Percentiles rank a stretch among this genome's conserved stretches.
Conservation (phyloP, 1,139 yeast species). For the Yamadazyma atlantica region DNA sequence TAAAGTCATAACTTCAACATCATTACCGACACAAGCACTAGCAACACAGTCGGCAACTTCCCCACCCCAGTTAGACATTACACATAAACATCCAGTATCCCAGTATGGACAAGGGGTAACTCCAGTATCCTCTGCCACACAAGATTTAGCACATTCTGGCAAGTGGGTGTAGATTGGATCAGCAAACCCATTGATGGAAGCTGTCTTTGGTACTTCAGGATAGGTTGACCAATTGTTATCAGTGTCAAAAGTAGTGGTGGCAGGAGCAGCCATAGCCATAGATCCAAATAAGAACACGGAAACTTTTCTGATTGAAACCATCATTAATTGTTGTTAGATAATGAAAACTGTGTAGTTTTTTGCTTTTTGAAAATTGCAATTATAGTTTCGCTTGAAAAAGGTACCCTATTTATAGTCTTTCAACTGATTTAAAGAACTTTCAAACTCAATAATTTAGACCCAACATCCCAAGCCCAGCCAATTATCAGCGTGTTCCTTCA, state of each 20-base stretch:
- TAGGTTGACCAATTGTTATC: slow-evolving; percentile 28
- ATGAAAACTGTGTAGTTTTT: background rate
- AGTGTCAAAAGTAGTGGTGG: slow-evolving; percentile 10
- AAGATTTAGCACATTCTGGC: slow-evolving; percentile 45
- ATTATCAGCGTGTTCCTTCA: background rate
- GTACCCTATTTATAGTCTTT: slow-evolving; percentile 1
- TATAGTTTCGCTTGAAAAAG: background rate
- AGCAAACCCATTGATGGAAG: slow-evolving; percentile 51
- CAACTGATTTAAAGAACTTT: background rate
- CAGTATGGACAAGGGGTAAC: slow-evolving; percentile 47
- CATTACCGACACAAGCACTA: slow-evolving; percentile 26
- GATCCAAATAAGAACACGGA: slow-evolving; percentile 6
- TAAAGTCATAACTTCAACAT: slow-evolving; percentile 24
- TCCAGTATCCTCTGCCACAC: slow-evolving; percentile 34
- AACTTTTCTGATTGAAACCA: slow-evolving; percentile 9
- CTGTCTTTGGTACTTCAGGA: slow-evolving; percentile 49
- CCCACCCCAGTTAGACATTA: slow-evolving; percentile 31
- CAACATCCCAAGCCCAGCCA: background rate
- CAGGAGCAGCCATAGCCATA: slow-evolving; percentile 9
- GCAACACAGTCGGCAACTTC: slow-evolving; percentile 32
- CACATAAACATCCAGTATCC: slow-evolving; percentile 40
- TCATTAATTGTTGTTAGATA: slow-evolving; percentile 1
- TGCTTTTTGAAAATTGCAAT: background rate
- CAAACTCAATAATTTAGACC: background rate
- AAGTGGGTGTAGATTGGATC: slow-evolving; percentile 41